A percentile compares a stretch with the other conserved stretches of the same genome.
These are phyloP conservation scores for Neurospora sp. DNA, from an alignment of 495 filamentous ascomycete genomes.

Conservation along the genomic window DNA sequence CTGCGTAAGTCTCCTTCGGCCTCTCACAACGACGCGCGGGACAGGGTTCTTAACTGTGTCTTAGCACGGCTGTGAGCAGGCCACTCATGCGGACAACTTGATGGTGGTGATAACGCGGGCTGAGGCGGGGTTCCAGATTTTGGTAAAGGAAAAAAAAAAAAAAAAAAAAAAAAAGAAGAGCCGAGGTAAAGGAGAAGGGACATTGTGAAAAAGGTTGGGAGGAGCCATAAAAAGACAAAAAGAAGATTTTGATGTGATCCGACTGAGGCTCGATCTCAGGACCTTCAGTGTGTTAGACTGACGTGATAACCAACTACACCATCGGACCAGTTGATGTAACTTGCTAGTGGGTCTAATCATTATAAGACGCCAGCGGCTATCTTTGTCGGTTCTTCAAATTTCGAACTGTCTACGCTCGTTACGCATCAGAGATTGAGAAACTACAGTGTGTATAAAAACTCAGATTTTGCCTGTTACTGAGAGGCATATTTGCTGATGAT, in stretches of 20 bases:
- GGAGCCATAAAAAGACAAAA: neutral
- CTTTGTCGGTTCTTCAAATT: neutral
- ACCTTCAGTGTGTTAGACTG: neutral
- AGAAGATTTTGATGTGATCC: neutral
- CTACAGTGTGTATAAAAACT: neutral
- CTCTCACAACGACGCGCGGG: neutral
- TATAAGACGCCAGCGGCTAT: too few relatives aligned
- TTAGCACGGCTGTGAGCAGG: neutral
- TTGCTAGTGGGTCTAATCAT: too few relatives aligned
- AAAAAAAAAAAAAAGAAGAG: neutral
- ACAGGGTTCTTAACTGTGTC: neutral
- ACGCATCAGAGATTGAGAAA: neutral
- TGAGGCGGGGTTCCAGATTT: neutral
- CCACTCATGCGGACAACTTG: neutral
- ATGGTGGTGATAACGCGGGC: neutral
- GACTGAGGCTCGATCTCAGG: neutral
- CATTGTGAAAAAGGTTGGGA: neutral
- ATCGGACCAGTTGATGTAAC: neutral
- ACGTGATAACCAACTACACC: neutral
- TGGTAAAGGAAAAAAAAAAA: neutral
- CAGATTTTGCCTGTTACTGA: neutral
- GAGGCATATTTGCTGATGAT: neutral
- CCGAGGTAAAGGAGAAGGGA: neutral
- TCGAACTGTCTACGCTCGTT: neutral
- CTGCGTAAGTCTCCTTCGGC: neutral